Conservation (phyloP, 179 eudicot species). For the Heliamphora pulchella region DNA sequence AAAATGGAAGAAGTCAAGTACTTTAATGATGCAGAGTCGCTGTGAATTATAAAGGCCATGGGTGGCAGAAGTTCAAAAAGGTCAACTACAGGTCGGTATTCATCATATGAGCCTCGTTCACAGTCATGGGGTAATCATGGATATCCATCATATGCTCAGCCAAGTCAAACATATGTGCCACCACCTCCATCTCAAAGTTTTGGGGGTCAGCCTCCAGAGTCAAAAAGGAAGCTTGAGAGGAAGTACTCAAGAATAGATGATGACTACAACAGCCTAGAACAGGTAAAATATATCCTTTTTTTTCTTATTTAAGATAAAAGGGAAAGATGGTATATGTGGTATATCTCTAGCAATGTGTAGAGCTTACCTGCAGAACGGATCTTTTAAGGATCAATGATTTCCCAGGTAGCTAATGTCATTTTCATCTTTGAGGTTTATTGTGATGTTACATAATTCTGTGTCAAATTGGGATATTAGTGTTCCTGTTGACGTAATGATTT, state of each 20-base stretch:
- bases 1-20: neutral
- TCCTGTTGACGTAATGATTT: too few relatives aligned
- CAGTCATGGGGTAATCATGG: conserved; percentile 21
- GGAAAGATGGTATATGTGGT: neutral
- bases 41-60: conserved; percentile 25
- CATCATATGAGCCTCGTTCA: conserved; percentile 38
- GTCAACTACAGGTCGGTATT: conserved; percentile 34
- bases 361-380: neutral
- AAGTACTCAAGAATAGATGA: conserved; percentile 49
- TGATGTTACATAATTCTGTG: too few relatives aligned
- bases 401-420: neutral
- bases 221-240: conserved; percentile 32
- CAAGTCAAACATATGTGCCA: conserved; percentile 25
- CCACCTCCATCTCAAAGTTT: conserved; percentile 28
- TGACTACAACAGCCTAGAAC: conserved; percentile 33
- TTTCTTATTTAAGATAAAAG: neutral
- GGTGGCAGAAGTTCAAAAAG: conserved; percentile 43
- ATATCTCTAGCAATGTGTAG: neutral
- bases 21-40: conserved; percentile 11
- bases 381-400: neutral
- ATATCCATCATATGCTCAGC: conserved; percentile 28
- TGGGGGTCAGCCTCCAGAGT: conserved; percentile 26
- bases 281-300: conserved; percentile 24
- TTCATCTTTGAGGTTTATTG: neutral
- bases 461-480: too few relatives aligned